Evolutionary conservation across 345 rosid genomes (phyloP).

Genomic region (Boechera stricta): DNA sequence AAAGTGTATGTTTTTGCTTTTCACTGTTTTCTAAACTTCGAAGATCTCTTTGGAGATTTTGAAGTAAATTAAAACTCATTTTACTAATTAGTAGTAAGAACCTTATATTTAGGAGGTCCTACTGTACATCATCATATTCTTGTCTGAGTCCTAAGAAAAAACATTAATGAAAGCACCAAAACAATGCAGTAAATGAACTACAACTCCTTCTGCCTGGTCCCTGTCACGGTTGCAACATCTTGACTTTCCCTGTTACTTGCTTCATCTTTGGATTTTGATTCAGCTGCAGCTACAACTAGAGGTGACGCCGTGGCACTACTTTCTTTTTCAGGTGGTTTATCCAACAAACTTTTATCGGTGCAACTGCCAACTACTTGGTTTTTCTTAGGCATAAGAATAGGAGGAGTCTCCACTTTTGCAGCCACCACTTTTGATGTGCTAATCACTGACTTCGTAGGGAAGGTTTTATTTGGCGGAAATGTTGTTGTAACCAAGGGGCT

Average conservation of each 20-base stretch:
- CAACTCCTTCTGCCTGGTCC: slow-evolving; percentile 32
- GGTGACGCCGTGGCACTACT: slow-evolving; percentile 24
- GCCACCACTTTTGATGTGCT: slow-evolving; percentile 40
- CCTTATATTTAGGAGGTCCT: slow-evolving; percentile 26
- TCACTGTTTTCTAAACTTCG: slow-evolving; percentile 14
- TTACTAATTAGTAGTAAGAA: slow-evolving; percentile 36
- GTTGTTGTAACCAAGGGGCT: slow-evolving; percentile 25
- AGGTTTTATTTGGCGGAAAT: slow-evolving; percentile 40
- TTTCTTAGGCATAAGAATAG: slow-evolving; percentile 31
- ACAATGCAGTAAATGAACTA: slow-evolving; percentile 29
- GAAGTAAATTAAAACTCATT: slow-evolving; percentile 27
- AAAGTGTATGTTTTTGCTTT: slow-evolving; percentile 19
- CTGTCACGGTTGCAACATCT: slow-evolving; percentile 39
- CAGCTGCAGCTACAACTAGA: slow-evolving; percentile 1
- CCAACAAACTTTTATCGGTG: slow-evolving; percentile 33
- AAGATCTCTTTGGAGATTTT: not conserved
- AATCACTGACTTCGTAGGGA: slow-evolving; percentile 37
- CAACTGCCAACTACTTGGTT: slow-evolving; percentile 17
- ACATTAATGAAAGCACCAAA: slow-evolving; percentile 17
- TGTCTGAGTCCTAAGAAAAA: slow-evolving; percentile 35
- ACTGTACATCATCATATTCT: slow-evolving; percentile 42
- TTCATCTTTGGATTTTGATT: slow-evolving; percentile 41
- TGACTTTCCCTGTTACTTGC: slow-evolving; percentile 31
- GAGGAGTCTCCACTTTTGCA: slow-evolving; percentile 39
- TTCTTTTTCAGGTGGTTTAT: slow-evolving; percentile 41